Base-by-base conservation (phyloP, 2,329 filamentous ascomycete species). In the Exophiala dermatitidis region DNA sequence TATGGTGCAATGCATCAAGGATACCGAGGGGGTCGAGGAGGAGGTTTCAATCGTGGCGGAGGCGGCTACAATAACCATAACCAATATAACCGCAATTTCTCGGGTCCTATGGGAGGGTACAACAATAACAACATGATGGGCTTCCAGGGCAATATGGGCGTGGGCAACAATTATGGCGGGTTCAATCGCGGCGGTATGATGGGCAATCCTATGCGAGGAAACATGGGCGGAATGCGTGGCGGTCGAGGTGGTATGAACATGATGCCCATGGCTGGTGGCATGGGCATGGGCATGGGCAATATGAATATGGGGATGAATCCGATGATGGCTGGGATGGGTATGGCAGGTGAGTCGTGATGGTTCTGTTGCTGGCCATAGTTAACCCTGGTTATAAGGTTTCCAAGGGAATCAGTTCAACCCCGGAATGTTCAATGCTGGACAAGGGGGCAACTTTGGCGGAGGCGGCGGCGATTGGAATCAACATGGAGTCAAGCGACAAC, bases 401-500 rank as follows among this genome's bases (percentile, higher is more conserved):
- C 59, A 54, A 52, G 53, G 53, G 9, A 57, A 56, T 52, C 50
- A 83, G 64, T 91, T 90, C 71, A 87, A 85, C 65, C 81, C 84
- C 36, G 81, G 77, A 53, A 90, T 89, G 72, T 91, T 89, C 68
- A 74, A 76, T 45, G 74, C 75, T 51, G 72, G 72, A 47, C 71
- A 71, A 53, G 62, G 59, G 10, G 45, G 50, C 30, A 55, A 55
- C 26, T 58, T 60, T 41, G 68, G 69, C 42, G 71, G 67, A 38
- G 69, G 33, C 42, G 71, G 70, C 32, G 72, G 73, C 41, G 76
- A 82, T 53, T 87, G 86, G 76, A 91, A 91, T 64, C 88, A 88
- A 4, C 88, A 91, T 62, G 86, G 86, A 31, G 83, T 84, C 2
- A 93, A 93, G 73, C 78, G 88, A 61, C 84, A 86, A 60, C 80